A percentile compares a stretch with the other conserved stretches of the same genome.
These are phyloP conservation scores for Phallus indusiatus DNA, from an alignment of 768 basidiomycete genomes.

Conservation along the genomic window DNA sequence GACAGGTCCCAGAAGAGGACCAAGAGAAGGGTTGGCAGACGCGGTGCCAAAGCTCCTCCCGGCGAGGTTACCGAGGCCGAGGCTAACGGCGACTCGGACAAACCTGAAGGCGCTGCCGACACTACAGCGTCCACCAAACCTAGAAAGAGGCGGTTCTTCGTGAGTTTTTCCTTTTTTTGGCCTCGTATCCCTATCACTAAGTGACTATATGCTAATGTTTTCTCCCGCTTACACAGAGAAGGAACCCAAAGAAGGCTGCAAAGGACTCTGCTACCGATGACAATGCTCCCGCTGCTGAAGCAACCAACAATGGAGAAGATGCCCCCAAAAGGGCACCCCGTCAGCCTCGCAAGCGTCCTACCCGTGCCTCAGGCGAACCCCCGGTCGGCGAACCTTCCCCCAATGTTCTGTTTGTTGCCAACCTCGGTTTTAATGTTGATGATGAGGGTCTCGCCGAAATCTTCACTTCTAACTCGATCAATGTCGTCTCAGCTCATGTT, in stretches of 20 bases:
- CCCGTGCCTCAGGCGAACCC: constrained; percentile 71
- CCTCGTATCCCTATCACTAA: background rate
- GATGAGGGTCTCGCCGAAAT: constrained; percentile 71
- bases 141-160: constrained; percentile 56
- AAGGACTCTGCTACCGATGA: constrained; percentile 24
- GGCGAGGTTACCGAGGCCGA: constrained; percentile 88
- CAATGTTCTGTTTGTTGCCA: constrained; percentile 91
- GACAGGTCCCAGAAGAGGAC: constrained; percentile 71
- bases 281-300: constrained; percentile 27
- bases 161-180: background rate
- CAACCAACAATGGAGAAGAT: constrained; percentile 16
- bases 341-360: constrained; percentile 47
- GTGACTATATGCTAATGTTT: background rate
- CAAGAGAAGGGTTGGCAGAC: constrained; percentile 77
- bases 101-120: constrained; percentile 40
- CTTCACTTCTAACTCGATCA: constrained; percentile 82
- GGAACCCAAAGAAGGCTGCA: constrained; percentile 29
- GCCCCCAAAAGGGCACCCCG: constrained; percentile 45
- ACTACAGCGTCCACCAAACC: constrained; percentile 53
- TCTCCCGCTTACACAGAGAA: background rate
- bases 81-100: constrained; percentile 59
- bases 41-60: constrained; percentile 77
- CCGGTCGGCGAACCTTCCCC: constrained; percentile 83
- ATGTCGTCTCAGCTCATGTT: constrained; percentile 78
- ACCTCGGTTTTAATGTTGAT: constrained; percentile 90